Evolutionary conservation across 2,329 filamentous ascomycete species (phyloP).

Genomic region (Colletotrichum kahawae): DNA sequence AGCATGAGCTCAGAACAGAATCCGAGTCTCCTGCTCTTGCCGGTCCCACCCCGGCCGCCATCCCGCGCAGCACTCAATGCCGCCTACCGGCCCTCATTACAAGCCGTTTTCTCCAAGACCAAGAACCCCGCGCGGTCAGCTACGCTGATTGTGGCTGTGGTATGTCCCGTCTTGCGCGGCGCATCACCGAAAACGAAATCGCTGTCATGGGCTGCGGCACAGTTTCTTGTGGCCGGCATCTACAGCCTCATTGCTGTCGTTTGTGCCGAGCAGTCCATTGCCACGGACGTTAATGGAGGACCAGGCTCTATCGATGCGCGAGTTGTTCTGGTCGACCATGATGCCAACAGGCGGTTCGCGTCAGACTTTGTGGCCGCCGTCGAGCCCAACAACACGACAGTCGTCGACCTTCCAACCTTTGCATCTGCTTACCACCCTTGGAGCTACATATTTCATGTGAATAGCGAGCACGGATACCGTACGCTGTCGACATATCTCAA

Average conservation of each 20-base stretch:
- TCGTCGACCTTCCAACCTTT: slow-evolving; percentile 57
- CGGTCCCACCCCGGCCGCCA: slow-evolving; percentile 64
- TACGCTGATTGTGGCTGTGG: slow-evolving; percentile 61
- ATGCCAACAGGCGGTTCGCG: slow-evolving; percentile 35
- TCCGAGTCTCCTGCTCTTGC: slow-evolving; percentile 66
- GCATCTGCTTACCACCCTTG: slow-evolving; percentile 62
- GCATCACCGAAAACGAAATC: slow-evolving; percentile 53
- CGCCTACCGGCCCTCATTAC: slow-evolving; percentile 65
- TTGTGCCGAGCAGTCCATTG: slow-evolving; percentile 67
- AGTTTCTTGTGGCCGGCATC: slow-evolving; percentile 75
- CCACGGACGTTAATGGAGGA: slow-evolving; percentile 58
- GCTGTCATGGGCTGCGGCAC: slow-evolving; percentile 69
- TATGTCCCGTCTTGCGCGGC: slow-evolving; percentile 64
- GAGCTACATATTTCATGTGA: slow-evolving; percentile 69
- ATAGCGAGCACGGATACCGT: slow-evolving; percentile 67
- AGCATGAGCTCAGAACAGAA: slow-evolving; percentile 23
- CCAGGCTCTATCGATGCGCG: slow-evolving; percentile 77
- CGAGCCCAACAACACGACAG: slow-evolving; percentile 48
- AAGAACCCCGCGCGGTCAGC: slow-evolving; percentile 40
- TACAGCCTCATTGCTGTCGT: slow-evolving; percentile 80
- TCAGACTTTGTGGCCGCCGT: slow-evolving; percentile 40
- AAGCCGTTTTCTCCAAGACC: slow-evolving; percentile 56
- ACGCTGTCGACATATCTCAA: slow-evolving; percentile 56
- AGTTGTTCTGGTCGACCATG: slow-evolving; percentile 74
- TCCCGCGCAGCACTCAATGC: slow-evolving; percentile 56